A percentile compares a stretch with the other conserved stretches of the same genome.
Conservation (phyloP, 2,329 filamentous ascomycete genomes). For the Dactylellina drechsleri region DNA sequence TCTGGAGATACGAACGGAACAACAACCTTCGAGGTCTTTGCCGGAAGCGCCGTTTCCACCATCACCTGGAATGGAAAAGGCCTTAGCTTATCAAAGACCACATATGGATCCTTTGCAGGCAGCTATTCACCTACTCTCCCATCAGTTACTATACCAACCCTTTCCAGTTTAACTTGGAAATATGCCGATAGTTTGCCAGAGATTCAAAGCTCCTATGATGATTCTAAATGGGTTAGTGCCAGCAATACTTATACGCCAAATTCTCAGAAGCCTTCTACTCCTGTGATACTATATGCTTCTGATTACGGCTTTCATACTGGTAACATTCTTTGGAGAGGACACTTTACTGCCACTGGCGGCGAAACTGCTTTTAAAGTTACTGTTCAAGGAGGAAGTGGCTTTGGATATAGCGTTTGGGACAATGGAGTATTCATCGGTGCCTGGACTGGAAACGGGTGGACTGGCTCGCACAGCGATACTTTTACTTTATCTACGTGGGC, state of each 20-base stretch:
- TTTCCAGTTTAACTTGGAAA: slow-evolving; percentile 67
- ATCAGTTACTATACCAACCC: slow-evolving; percentile 67
- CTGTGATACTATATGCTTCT: slow-evolving; percentile 73
- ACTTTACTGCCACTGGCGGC: slow-evolving; percentile 72
- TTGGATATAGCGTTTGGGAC: slow-evolving; percentile 74
- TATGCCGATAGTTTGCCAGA: slow-evolving; percentile 78
- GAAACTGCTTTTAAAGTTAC: slow-evolving; percentile 69
- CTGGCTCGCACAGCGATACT: slow-evolving; percentile 67
- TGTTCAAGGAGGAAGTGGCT: slow-evolving; percentile 75
- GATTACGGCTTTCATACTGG: slow-evolving; percentile 81
- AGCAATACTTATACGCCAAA: slow-evolving; percentile 71
- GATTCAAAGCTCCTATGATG: slow-evolving; percentile 72
- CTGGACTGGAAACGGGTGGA: slow-evolving; percentile 68
- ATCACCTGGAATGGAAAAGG: slow-evolving; percentile 71
- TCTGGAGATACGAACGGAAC: slow-evolving; percentile 78
- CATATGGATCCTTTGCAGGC: slow-evolving; percentile 67
- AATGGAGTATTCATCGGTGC: slow-evolving; percentile 72
- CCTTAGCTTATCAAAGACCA: slow-evolving; percentile 62
- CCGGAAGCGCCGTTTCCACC: slow-evolving; percentile 65
- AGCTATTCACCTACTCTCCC: slow-evolving; percentile 67
- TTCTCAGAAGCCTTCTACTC: slow-evolving; percentile 68
- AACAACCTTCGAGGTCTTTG: slow-evolving; percentile 74
- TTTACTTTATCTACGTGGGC: slow-evolving; percentile 67
- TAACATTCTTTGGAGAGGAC: slow-evolving; percentile 74
- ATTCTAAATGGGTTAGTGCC: slow-evolving; percentile 73